phyloP scores from a whole-genome alignment of 1,284 basidiomycete genomes.

The Vanrija sp. region DNA sequence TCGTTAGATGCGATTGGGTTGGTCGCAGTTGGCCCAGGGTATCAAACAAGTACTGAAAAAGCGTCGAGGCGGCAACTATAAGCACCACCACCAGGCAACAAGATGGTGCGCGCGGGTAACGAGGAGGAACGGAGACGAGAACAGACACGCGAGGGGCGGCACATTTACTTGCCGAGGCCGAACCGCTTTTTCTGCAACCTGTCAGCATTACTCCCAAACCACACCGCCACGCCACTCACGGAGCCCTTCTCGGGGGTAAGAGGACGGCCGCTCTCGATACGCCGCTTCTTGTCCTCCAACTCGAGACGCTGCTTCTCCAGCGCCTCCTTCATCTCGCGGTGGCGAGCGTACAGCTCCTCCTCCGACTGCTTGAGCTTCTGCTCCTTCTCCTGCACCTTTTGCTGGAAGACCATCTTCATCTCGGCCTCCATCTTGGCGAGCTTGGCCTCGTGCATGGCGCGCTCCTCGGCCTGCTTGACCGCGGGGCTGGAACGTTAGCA shows the following conservation, averaged over 20 bases:
- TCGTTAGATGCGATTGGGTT: constrained; percentile 19
- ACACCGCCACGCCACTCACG: constrained; percentile 29
- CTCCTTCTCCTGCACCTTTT: constrained; percentile 98
- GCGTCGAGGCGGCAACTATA: not conserved
- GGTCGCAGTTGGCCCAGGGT: constrained; percentile 18
- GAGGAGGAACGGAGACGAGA: not conserved
- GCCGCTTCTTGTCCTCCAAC: constrained; percentile 96
- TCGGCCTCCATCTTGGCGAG: constrained; percentile 98
- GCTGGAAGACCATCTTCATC: constrained; percentile 99
- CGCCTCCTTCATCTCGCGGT: constrained; percentile 98
- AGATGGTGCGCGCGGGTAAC: not conserved
- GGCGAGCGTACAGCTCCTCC: constrained; percentile 93
- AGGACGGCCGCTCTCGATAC: constrained; percentile 88
- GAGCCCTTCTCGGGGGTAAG: constrained; percentile 84
- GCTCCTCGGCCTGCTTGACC: constrained; percentile 90
- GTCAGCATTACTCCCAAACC: not conserved
- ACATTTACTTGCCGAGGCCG: constrained; percentile 44
- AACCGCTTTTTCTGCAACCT: constrained; percentile 43
- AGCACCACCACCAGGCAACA: not conserved
- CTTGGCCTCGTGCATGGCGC: constrained; percentile 87
- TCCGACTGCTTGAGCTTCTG: constrained; percentile 96
- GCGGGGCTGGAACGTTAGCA: constrained; percentile 63
- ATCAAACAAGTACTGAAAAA: constrained; percentile 7
- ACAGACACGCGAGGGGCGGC: not conserved
- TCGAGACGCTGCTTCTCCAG: constrained; percentile 94